Percentiles rank a stretch among this genome's conserved stretches.
Conservation (phyloP, 331 rosid species). For the Acacia pycnantha region DNA sequence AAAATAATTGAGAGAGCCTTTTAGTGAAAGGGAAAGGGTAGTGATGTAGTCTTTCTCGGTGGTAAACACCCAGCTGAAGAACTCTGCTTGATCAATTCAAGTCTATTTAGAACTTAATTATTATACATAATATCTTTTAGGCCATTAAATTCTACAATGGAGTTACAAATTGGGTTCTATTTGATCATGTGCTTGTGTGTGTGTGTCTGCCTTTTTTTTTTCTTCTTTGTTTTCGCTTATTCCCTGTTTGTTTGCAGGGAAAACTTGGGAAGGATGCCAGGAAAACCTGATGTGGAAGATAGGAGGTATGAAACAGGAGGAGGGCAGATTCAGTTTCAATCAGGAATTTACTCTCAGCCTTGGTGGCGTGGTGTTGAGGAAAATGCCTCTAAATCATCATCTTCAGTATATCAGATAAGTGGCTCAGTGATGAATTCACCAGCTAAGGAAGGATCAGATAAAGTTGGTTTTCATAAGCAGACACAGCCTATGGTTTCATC, state of each 20-base stretch:
- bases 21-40: constrained; percentile 9
- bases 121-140: too few species aligned
- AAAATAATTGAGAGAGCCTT: neutral
- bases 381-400: constrained; percentile 40
- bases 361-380: constrained; percentile 64
- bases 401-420: constrained; percentile 43
- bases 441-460: constrained; percentile 33
- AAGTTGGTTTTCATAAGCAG: constrained; percentile 34
- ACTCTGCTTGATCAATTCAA: constrained; percentile 15
- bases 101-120: neutral
- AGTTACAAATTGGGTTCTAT: constrained; percentile 21
- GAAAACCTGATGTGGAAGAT: constrained; percentile 56
- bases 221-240: neutral
- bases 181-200: constrained; percentile 13
- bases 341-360: constrained; percentile 51
- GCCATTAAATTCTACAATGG: constrained; percentile 2
- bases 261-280: constrained; percentile 64
- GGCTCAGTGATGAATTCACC: constrained; percentile 40
- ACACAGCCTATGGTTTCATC: constrained; percentile 34
- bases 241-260: constrained; percentile 32
- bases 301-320: constrained; percentile 29
- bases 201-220: neutral
- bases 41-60: constrained; percentile 16
- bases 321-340: constrained; percentile 41
- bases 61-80: constrained; percentile 18